Evolutionary conservation across 2,329 filamentous ascomycete genomes (phyloP).

Genomic region (Pseudogymnoascus pannorum): DNA sequence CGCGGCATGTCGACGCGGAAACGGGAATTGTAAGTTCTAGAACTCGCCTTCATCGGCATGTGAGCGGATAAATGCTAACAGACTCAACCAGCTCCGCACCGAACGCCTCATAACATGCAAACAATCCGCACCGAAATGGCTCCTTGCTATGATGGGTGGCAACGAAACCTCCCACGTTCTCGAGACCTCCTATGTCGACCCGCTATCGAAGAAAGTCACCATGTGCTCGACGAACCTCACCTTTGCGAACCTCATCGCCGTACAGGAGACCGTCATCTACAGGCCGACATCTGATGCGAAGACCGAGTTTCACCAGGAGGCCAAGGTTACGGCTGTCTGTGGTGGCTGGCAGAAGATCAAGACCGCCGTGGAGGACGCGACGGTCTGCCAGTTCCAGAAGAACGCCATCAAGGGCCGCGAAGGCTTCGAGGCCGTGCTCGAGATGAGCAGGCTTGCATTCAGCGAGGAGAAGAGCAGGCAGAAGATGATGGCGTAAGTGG

Average conservation of each 20-base stretch:
- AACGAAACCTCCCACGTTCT: constrained; percentile 82
- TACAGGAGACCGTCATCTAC: constrained; percentile 90
- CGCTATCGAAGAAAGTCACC: constrained; percentile 73
- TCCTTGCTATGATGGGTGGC: constrained; percentile 71
- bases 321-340: constrained; percentile 86
- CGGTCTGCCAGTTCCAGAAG: constrained; percentile 81
- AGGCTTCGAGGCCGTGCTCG: constrained; percentile 89
- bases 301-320: constrained; percentile 82
- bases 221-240: constrained; percentile 97
- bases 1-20: constrained; percentile 55
- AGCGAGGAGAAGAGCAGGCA: constrained; percentile 72
- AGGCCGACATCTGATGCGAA: constrained; percentile 49
- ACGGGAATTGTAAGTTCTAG: constrained; percentile 56
- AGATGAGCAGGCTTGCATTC: constrained; percentile 87
- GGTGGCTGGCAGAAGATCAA: constrained; percentile 97
- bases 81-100: constrained; percentile 50
- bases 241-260: constrained; percentile 80
- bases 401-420: constrained; percentile 87
- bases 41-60: constrained; percentile 9
- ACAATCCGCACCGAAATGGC: constrained; percentile 68
- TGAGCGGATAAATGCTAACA: constrained; percentile 12
- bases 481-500: constrained; percentile 21
- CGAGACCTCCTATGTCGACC: constrained; percentile 93
- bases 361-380: constrained; percentile 90
- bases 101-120: constrained; percentile 60